phyloP scores from a whole-genome alignment of 257 asterid species.

The Nyctanthes arbortristis region DNA sequence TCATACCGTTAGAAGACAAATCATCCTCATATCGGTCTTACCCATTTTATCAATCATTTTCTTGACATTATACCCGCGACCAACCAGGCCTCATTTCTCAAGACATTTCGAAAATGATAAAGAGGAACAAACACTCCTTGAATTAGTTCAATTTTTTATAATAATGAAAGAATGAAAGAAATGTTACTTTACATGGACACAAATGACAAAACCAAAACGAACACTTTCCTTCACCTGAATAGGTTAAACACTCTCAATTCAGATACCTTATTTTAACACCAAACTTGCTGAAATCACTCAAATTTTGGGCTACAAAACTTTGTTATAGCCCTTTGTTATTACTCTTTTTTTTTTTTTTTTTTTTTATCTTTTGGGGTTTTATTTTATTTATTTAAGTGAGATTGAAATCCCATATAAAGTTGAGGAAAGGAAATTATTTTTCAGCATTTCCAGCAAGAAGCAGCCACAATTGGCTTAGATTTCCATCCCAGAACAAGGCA shows the following conservation, averaged over 20 bases:
- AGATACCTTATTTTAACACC: conserved; percentile 28
- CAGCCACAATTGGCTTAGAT: conserved; percentile 81
- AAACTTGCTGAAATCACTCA: neutral
- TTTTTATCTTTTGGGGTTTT: conserved; percentile 15
- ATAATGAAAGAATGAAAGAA: neutral
- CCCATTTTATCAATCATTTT: no score
- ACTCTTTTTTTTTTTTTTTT: neutral
- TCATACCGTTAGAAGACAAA: no score
- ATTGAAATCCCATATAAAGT: neutral
- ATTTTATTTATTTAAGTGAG: no score
- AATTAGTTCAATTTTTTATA: neutral
- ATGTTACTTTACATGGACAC: neutral
- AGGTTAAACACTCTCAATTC: conserved; percentile 23
- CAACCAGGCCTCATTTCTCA: no score
- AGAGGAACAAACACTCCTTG: conserved; percentile 15
- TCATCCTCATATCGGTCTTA: no score
- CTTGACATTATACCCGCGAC: no score
- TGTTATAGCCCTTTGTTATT: conserved; percentile 3
- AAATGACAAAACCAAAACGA: neutral
- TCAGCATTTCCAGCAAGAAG: conserved; percentile 94
- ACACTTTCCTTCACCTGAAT: conserved; percentile 35
- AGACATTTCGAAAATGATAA: neutral
- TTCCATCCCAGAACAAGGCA: conserved; percentile 89
- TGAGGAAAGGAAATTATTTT: neutral
- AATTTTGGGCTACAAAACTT: neutral